Conservation (phyloP, 805 yeast species). For the Yamadazyma sp. region DNA sequence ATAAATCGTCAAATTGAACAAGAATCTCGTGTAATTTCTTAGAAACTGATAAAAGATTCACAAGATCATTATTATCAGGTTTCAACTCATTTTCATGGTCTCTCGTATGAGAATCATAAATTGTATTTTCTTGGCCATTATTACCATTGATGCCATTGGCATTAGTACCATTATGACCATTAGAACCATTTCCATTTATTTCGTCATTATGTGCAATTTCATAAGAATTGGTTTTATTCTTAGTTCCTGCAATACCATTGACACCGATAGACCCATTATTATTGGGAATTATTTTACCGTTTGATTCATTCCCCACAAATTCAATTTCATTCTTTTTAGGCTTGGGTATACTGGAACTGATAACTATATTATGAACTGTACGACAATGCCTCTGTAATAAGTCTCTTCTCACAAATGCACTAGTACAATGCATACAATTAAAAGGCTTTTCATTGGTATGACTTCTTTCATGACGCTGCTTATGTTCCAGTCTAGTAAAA, state of each 20-base stretch:
- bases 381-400: constrained; percentile 72
- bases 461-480: constrained; percentile 73
- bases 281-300: too few species aligned
- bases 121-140: too few species aligned
- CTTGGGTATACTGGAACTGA: too few species aligned
- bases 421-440: constrained; percentile 65
- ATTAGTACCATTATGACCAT: neutral
- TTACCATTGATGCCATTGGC: neutral
- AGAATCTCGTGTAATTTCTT: constrained; percentile 20
- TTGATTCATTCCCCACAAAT: neutral
- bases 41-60: constrained; percentile 28
- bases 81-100: too few species aligned
- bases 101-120: too few species aligned
- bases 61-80: constrained; percentile 18
- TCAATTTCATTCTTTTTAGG: neutral
- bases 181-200: too few species aligned
- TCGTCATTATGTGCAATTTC: too few species aligned
- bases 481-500: constrained; percentile 76
- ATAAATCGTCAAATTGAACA: constrained; percentile 12
- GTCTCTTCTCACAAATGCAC: constrained; percentile 76
- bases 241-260: too few species aligned
- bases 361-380: constrained; percentile 69
- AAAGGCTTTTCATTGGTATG: constrained; percentile 82
- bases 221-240: too few species aligned
- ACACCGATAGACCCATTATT: too few species aligned